A percentile compares a stretch with the other conserved stretches of the same genome.
These are phyloP conservation scores for Waltergamsia citrina DNA, from an alignment of 2,329 filamentous ascomycete genomes.

Conservation along the genomic window DNA sequence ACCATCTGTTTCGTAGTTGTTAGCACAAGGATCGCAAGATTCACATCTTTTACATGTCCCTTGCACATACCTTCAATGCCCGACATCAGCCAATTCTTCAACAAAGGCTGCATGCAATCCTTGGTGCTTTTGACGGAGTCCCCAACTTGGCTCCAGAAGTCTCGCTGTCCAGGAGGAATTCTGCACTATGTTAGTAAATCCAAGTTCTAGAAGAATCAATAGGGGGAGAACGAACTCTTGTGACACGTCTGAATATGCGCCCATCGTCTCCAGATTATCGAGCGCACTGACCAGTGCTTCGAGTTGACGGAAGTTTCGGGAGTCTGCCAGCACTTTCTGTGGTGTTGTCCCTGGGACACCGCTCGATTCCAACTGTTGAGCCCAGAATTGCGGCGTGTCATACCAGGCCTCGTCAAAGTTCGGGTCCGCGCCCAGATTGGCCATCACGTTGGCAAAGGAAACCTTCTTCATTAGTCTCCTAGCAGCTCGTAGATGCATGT, in stretches of 20 bases:
- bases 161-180: conserved; percentile 25
- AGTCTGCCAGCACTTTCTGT: conserved; percentile 40
- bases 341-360: conserved; percentile 23
- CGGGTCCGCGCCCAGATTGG: conserved; percentile 25
- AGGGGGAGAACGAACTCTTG: conserved; percentile 28
- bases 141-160: conserved; percentile 46
- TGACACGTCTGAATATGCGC: conserved; percentile 41
- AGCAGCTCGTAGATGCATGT: conserved; percentile 5
- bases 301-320: conserved; percentile 57
- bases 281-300: conserved; percentile 58
- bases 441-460: conserved; percentile 37
- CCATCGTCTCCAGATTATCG: conserved; percentile 59
- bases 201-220: too few relatives aligned
- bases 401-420: conserved; percentile 25
- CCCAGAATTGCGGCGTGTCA: conserved; percentile 30
- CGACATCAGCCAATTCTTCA: conserved; percentile 53
- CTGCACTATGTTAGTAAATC: too few relatives aligned
- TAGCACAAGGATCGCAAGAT: background rate
- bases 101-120: conserved; percentile 48
- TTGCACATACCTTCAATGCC: conserved; percentile 44
- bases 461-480: conserved; percentile 31
- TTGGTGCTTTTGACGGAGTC: conserved; percentile 44
- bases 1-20: conserved; percentile 32
- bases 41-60: too few relatives aligned
- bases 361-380: conserved; percentile 22